These are phyloP conservation scores for Sinapis alba DNA, from an alignment of 441 rosid genomes.

Conservation along the genomic window DNA sequence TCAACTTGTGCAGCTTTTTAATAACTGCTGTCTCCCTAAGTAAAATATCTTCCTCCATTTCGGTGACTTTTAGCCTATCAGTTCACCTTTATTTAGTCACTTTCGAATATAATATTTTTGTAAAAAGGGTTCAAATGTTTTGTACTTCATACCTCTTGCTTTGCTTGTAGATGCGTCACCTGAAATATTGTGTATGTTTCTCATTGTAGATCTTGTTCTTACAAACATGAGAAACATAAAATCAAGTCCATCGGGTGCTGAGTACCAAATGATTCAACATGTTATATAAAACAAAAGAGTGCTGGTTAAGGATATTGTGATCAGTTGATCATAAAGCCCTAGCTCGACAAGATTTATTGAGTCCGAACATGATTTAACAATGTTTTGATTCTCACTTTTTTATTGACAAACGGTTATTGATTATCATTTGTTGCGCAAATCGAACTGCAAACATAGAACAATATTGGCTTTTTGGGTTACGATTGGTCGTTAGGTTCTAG, in stretches of 20 bases:
- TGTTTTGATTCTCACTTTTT: neutral
- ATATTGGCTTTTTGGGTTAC: neutral
- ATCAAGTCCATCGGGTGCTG: neutral
- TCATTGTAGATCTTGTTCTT: neutral
- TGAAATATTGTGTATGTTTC: neutral
- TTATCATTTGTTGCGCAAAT: neutral
- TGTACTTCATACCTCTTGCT: neutral
- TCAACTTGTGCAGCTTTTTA: slow-evolving; percentile 15
- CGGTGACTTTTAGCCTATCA: slow-evolving; percentile 1
- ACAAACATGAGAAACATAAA: neutral
- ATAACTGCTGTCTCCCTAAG: slow-evolving; percentile 6
- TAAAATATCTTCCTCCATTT: slow-evolving; percentile 31
- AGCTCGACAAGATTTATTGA: neutral
- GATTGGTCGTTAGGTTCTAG: neutral
- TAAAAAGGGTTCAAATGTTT: neutral
- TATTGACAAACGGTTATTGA: neutral
- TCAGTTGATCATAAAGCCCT: neutral
- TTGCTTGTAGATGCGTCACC: neutral
- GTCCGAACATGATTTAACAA: neutral
- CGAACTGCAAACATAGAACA: neutral
- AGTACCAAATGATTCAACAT: neutral
- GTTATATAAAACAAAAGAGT: neutral
- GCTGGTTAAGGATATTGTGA: neutral
- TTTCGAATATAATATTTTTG: slow-evolving; percentile 9
- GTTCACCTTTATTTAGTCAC: slow-evolving; percentile 19